These are phyloP conservation scores for Mucor velutinosus DNA, from an alignment of 371 early-diverging fungal genomes.

Conservation along the genomic window DNA sequence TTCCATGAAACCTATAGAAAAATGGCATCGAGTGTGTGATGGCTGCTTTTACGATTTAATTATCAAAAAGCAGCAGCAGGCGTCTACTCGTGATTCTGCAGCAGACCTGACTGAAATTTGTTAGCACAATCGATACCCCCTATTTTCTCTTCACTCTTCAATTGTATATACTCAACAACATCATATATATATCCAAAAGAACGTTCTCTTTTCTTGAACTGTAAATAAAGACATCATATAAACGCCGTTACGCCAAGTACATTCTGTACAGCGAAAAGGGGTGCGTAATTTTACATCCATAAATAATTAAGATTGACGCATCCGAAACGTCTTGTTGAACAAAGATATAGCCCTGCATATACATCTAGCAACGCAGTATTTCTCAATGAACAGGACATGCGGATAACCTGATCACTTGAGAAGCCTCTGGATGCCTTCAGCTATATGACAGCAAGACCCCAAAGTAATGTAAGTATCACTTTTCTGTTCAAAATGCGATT, in stretches of 20 bases:
- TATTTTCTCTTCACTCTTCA: background rate
- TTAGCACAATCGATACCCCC: background rate
- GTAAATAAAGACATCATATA: background rate
- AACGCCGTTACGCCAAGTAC: background rate
- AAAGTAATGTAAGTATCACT: too few relatives aligned
- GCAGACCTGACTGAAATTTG: slow-evolving; percentile 1
- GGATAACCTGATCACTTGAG: background rate
- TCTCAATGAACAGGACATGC: background rate
- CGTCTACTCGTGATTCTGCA: background rate
- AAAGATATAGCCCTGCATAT: background rate
- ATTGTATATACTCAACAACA: background rate
- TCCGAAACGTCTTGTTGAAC: background rate
- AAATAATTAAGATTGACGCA: background rate
- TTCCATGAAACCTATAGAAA: background rate
- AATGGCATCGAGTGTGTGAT: slow-evolving; percentile 32
- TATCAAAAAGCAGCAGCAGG: background rate
- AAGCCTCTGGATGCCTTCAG: background rate
- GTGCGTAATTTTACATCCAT: background rate
- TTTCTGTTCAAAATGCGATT: background rate
- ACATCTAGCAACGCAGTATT: background rate
- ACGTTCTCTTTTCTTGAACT: background rate
- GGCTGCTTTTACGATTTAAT: slow-evolving; percentile 22
- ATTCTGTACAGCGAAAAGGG: background rate
- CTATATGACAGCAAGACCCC: too few relatives aligned
- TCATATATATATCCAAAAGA: background rate